These are phyloP conservation scores for Cladosporium sp. DNA, from an alignment of 2,329 filamentous ascomycete species.

Conservation along the genomic window DNA sequence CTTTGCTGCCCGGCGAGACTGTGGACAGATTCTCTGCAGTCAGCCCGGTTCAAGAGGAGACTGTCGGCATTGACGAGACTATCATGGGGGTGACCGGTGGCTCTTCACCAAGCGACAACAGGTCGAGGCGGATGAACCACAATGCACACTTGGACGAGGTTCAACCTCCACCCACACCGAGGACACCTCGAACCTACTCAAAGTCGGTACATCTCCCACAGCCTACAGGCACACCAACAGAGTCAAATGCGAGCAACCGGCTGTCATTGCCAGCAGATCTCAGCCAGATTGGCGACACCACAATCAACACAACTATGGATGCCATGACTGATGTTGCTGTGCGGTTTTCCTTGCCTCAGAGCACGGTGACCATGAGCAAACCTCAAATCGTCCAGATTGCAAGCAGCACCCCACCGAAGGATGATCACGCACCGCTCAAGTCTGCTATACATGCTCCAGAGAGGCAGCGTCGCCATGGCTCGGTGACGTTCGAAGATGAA, in stretches of 20 bases:
- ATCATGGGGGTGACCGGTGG: slow-evolving; percentile 10
- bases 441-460: slow-evolving; percentile 22
- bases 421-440: slow-evolving; percentile 24
- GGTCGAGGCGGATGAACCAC: neutral
- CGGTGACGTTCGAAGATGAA: slow-evolving; percentile 37
- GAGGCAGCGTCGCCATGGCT: slow-evolving; percentile 15
- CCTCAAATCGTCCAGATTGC: slow-evolving; percentile 37
- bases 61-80: slow-evolving; percentile 33
- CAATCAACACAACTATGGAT: slow-evolving; percentile 34
- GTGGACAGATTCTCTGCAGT: slow-evolving; percentile 36
- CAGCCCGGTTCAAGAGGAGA: slow-evolving; percentile 36
- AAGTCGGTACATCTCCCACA: slow-evolving; percentile 36
- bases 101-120: slow-evolving; percentile 20
- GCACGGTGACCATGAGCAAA: slow-evolving; percentile 38
- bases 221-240: slow-evolving; percentile 27
- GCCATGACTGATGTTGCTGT: slow-evolving; percentile 40
- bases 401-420: slow-evolving; percentile 30
- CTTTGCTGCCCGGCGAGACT: slow-evolving; percentile 32
- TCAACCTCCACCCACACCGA: slow-evolving; percentile 31
- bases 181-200: slow-evolving; percentile 35
- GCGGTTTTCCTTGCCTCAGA: slow-evolving; percentile 39
- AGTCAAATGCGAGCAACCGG: slow-evolving; percentile 28
- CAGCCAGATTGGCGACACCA: slow-evolving; percentile 34
- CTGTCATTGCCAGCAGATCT: slow-evolving; percentile 36
- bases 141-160: slow-evolving; percentile 23